Conservation (phyloP, 768 basidiomycete genomes). For the Termitomyces sp. region DNA sequence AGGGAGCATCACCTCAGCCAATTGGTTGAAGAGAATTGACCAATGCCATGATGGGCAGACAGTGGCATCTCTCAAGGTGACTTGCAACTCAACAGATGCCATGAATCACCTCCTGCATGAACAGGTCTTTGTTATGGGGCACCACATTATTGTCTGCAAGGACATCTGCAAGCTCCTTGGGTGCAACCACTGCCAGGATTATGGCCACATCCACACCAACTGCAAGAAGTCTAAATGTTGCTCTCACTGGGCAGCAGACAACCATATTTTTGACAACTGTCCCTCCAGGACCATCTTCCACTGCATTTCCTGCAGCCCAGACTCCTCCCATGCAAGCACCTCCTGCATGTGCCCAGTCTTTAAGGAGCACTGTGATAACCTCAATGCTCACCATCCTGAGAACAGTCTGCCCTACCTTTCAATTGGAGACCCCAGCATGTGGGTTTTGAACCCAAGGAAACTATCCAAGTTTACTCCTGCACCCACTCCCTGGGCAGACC, state of each 20-base stretch:
- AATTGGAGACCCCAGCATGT: neutral
- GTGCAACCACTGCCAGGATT: no score
- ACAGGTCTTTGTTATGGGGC: neutral
- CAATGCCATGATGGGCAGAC: neutral
- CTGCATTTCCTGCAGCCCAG: neutral
- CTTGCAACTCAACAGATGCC: no score
- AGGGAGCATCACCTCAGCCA: neutral
- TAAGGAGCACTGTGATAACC: neutral
- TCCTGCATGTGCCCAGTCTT: neutral
- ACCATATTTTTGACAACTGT: no score
- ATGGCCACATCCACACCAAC: no score
- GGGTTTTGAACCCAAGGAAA: no score
- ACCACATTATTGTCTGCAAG: no score
- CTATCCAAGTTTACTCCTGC: no score
- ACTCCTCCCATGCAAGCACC: neutral
- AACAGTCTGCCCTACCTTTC: neutral
- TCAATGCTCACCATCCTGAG: neutral
- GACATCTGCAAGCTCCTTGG: neutral
- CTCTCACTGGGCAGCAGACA: neutral
- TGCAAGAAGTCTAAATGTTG: neutral
- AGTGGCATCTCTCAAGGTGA: neutral
- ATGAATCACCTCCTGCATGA: neutral
- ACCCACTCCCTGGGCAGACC: neutral
- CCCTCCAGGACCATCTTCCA: neutral
- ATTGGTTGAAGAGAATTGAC: neutral